Base-by-base conservation (phyloP, 305 asterid species). In the Fraxinus latifolia region DNA sequence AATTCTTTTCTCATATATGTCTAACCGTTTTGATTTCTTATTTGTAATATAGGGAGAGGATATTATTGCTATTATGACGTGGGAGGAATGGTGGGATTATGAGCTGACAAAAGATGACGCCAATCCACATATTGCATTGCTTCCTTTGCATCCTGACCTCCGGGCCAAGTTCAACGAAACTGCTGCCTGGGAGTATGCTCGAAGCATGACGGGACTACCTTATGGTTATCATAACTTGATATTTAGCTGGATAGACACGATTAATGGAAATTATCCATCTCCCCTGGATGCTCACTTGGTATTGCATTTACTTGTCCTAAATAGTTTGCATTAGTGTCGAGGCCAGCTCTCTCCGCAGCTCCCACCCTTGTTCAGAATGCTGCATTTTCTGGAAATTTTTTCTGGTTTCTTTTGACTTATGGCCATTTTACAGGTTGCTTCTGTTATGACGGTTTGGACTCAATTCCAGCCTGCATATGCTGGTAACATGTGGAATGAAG, bases 241-340 rank as follows among this genome's bases (percentile, higher is more conserved):
- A 81, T 94, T 96, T 90, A 91, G 98, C 89, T 96, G 99, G 99
- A 96, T 96, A 70, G 99, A 96, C 90, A 94, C 99, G 0, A 72
- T 88, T 76, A 89, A 89, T 39, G 97, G 83, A 77, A 96, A 96
- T 85, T 96, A 88, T 82, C 99, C 98, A 25, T 85, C 90, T 37
- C 99, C 99, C 37, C 86, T 94, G 83, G 98, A 94, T 87, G 97
- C 98, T 86, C 92, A 96, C 87, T 82, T 94, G 99, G 99, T 96
- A 92, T 80, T 77, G 76, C 70, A 53, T 83, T 79, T 77, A 4
- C 21, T 12, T 31, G 27, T 67, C 34, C 62, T 50, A 4, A 15
- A 0, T 14, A 44, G 75, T 71, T 76, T 7, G 39, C 77, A 8
- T 29, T 68, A 27, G 37, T 29, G 7, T 19, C 11, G 14, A 60